Conservation (phyloP, 1,284 basidiomycete genomes). For the Vanrija sp. region DNA sequence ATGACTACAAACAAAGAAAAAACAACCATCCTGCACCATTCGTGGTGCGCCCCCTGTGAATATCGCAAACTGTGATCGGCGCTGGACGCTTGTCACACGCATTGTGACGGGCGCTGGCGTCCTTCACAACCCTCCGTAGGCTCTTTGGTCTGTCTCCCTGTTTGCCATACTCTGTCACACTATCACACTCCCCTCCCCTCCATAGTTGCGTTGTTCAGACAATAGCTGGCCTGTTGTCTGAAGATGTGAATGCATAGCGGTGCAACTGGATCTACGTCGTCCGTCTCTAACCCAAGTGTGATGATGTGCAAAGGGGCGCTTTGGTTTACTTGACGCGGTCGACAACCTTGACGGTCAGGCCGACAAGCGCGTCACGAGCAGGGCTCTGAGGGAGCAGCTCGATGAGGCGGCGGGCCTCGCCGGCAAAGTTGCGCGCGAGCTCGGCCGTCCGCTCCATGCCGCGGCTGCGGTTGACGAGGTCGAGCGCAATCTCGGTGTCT, state of each 20-base stretch:
- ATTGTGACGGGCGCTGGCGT: background rate
- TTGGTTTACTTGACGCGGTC: conserved; percentile 46
- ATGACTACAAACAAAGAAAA: background rate
- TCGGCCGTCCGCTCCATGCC: conserved; percentile 74
- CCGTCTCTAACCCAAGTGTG: background rate
- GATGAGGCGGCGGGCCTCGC: conserved; percentile 69
- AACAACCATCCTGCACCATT: background rate
- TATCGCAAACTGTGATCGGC: background rate
- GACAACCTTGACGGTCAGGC: conserved; percentile 49
- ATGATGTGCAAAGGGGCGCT: background rate
- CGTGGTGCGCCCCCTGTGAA: no score
- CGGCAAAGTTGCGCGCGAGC: conserved; percentile 72
- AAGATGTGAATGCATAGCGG: conserved; percentile 14
- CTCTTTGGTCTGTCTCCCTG: no score
- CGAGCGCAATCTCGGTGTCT: conserved; percentile 76
- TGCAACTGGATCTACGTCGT: conserved; percentile 4
- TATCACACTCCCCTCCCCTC: no score
- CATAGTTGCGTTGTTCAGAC: no score
- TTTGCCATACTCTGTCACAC: no score
- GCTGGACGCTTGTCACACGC: background rate
- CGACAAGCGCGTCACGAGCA: conserved; percentile 64
- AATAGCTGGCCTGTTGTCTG: background rate
- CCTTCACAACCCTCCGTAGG: no score
- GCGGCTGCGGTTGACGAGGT: conserved; percentile 67
- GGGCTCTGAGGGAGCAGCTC: conserved; percentile 74